phyloP scores from a whole-genome alignment of 2,329 filamentous ascomycete genomes.

The Claviceps fusiformis region DNA sequence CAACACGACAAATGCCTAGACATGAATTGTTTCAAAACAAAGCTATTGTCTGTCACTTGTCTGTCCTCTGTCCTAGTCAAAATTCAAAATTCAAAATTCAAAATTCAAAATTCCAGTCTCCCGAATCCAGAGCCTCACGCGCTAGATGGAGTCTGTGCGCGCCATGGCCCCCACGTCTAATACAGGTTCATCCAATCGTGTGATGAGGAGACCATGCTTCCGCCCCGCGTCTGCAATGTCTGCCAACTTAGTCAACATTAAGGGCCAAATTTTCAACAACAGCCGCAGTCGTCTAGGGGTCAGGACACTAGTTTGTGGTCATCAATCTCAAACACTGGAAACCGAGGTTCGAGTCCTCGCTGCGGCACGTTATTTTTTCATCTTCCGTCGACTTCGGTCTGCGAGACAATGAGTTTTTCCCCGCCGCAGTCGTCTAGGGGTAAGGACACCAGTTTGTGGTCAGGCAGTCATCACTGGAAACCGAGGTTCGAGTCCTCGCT shows the following conservation, averaged over 20 bases:
- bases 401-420: background rate
- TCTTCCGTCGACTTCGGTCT: no score
- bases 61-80: no score
- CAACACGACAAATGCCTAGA: no score
- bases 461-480: constrained; percentile 13
- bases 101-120: background rate
- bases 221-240: background rate
- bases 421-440: constrained; percentile 15
- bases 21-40: no score
- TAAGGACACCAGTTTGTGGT: constrained; percentile 19
- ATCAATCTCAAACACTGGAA: constrained; percentile 12
- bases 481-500: constrained; percentile 18
- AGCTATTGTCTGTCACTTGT: no score
- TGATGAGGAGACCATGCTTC: no score
- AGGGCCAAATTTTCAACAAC: background rate
- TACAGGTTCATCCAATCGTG: background rate
- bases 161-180: no score
- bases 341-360: constrained; percentile 19
- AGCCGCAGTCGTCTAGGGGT: constrained; percentile 16
- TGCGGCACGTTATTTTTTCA: constrained; percentile 10
- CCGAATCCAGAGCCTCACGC: background rate
- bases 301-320: constrained; percentile 18
- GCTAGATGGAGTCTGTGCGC: background rate
- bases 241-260: background rate
- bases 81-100: no score